A percentile compares a stretch with the other conserved stretches of the same genome.
Evolutionary conservation across 352 stramenopile genomes (phyloP).

Genomic region (Pythium volutum): DNA sequence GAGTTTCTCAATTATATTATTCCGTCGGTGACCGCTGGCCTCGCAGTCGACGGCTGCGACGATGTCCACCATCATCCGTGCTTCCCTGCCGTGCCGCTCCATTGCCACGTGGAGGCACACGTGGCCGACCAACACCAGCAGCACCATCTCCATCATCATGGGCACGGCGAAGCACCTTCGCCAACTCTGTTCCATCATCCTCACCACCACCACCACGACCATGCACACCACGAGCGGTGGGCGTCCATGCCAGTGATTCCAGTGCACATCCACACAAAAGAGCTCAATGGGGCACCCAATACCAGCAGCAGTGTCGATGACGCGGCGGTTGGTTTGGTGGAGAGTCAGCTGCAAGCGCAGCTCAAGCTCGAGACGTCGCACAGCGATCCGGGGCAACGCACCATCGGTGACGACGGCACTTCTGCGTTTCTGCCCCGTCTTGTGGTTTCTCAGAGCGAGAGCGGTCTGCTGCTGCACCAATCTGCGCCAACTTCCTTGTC

Average conservation of each 20-base stretch:
- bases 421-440: constrained; percentile 11
- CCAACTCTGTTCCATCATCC: constrained; percentile 1
- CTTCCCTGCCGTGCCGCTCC: constrained; percentile 10
- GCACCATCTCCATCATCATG: constrained; percentile 28
- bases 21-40: constrained; percentile 67
- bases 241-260: constrained; percentile 25
- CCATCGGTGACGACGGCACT: not conserved
- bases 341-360: constrained; percentile 4
- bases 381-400: constrained; percentile 17
- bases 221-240: constrained; percentile 26
- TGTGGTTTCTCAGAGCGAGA: constrained; percentile 37
- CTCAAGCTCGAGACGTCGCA: constrained; percentile 19
- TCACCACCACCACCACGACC: constrained; percentile 29
- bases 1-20: constrained; percentile 84
- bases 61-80: constrained; percentile 7
- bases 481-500: constrained; percentile 17
- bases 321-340: not conserved
- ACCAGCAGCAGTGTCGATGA: not conserved
- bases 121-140: not conserved
- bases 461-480: constrained; percentile 18
- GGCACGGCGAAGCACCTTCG: constrained; percentile 1
- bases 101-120: constrained; percentile 17
- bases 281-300: not conserved
- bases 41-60: constrained; percentile 44
- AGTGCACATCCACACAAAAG: not conserved